phyloP scores from a whole-genome alignment of 257 asterid species.

The Knoxia roxburghii region DNA sequence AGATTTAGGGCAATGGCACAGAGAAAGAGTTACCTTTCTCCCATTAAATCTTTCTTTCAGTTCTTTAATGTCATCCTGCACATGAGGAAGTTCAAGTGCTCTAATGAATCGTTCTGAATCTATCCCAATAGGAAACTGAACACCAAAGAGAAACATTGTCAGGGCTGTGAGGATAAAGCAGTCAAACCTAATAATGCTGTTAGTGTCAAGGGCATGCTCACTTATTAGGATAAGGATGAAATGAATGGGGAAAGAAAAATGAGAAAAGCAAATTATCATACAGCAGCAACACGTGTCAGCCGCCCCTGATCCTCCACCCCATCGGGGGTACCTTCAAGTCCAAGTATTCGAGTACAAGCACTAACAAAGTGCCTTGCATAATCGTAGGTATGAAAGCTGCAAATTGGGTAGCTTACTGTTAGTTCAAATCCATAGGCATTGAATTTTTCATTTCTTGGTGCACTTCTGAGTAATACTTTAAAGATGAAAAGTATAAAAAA shows the following conservation, averaged over 20 bases:
- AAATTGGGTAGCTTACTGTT: conserved; percentile 23
- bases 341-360: conserved; percentile 94
- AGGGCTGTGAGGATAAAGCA: conserved; percentile 10
- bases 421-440: conserved; percentile 14
- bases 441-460: not conserved
- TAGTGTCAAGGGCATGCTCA: conserved; percentile 14
- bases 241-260: conserved; percentile 6
- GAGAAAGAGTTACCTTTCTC: conserved; percentile 57
- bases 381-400: conserved; percentile 93
- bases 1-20: not conserved
- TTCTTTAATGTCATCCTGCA: conserved; percentile 60
- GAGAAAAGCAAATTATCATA: conserved; percentile 25
- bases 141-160: conserved; percentile 21
- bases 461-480: not conserved
- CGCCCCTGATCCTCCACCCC: conserved; percentile 98
- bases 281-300: conserved; percentile 97
- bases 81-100: conserved; percentile 60
- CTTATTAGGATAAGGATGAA: conserved; percentile 4
- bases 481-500: not conserved
- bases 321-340: conserved; percentile 95
- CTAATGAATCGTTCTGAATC: conserved; percentile 84
- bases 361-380: conserved; percentile 94
- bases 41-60: conserved; percentile 75
- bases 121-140: conserved; percentile 88
- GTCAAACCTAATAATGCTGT: conserved; percentile 1